phyloP scores from a whole-genome alignment of 768 basidiomycete genomes.

The Pilatotrama ljubarskyi region DNA sequence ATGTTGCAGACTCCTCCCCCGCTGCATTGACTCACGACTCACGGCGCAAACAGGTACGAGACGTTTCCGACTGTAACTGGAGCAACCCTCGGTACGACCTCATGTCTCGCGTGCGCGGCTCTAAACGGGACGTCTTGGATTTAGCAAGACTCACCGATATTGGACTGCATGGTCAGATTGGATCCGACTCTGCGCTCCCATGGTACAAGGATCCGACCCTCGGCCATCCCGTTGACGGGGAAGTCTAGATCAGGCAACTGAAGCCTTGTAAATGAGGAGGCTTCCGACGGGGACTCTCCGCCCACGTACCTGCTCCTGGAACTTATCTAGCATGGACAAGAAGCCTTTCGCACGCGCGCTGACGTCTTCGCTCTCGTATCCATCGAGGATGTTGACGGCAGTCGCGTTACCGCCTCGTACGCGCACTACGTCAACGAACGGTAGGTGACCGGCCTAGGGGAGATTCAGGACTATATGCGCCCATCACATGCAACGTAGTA shows the following conservation, averaged over 20 bases:
- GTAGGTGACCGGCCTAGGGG: constrained; percentile 67
- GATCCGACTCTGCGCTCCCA: constrained; percentile 83
- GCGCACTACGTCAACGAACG: constrained; percentile 87
- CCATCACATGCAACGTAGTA: constrained; percentile 17
- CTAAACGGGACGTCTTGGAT: neutral
- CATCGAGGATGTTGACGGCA: constrained; percentile 56
- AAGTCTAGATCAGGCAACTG: constrained; percentile 95
- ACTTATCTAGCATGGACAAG: constrained; percentile 69
- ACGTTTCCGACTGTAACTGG: too few relatives aligned
- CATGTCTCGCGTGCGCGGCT: neutral
- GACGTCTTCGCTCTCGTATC: constrained; percentile 64
- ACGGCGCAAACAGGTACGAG: too few relatives aligned
- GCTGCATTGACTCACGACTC: too few relatives aligned
- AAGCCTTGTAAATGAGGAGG: constrained; percentile 2
- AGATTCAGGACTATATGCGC: neutral
- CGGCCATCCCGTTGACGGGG: constrained; percentile 90
- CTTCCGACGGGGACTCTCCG: neutral
- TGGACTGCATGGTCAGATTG: constrained; percentile 55
- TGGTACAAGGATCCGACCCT: constrained; percentile 89
- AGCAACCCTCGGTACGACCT: too few relatives aligned
- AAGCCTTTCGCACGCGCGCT: constrained; percentile 81
- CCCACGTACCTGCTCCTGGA: constrained; percentile 55
- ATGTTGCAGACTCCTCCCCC: too few relatives aligned
- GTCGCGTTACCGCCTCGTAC: constrained; percentile 62
- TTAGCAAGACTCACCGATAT: constrained; percentile 9